These are phyloP conservation scores for Borovskyia barvae DNA, from an alignment of 208 protist species.

Conservation along the genomic window DNA sequence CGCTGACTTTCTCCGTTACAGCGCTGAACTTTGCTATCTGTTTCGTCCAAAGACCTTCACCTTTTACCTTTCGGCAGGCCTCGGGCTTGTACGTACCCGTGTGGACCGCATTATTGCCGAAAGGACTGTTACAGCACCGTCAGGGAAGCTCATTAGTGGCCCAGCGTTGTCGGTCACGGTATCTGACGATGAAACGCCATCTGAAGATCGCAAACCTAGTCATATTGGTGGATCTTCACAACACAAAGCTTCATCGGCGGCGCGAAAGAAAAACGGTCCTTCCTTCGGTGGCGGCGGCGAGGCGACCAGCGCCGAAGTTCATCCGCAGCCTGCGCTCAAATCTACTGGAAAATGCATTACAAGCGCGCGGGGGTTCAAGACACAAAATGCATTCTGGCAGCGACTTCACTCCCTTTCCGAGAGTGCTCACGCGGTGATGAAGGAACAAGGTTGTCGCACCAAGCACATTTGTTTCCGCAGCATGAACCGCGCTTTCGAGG, in stretches of 20 bases:
- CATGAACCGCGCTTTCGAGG: conserved; percentile 31
- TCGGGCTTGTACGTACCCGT: conserved; percentile 52
- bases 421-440: conserved; percentile 27
- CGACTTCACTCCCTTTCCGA: conserved; percentile 15
- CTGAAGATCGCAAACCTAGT: too few species aligned
- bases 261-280: too few species aligned
- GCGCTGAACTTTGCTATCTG: conserved; percentile 44
- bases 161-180: not conserved
- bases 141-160: not conserved
- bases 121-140: not conserved
- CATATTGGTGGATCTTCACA: too few species aligned
- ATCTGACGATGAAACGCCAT: not conserved
- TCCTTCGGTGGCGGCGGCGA: not conserved
- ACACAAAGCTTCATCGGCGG: too few species aligned
- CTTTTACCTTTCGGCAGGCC: conserved; percentile 51
- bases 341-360: conserved; percentile 48
- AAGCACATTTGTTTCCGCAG: conserved; percentile 27
- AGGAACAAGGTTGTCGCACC: conserved; percentile 21
- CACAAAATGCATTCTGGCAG: conserved; percentile 12
- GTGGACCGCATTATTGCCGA: conserved; percentile 32
- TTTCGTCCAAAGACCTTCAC: conserved; percentile 54
- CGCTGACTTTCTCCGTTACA: conserved; percentile 31
- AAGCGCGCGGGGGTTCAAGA: conserved; percentile 18
- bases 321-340: too few species aligned
- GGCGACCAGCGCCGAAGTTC: conserved; percentile 24